Base-by-base conservation (phyloP, 345 rosid genomes). In the Melaleuca quinquenervia region DNA sequence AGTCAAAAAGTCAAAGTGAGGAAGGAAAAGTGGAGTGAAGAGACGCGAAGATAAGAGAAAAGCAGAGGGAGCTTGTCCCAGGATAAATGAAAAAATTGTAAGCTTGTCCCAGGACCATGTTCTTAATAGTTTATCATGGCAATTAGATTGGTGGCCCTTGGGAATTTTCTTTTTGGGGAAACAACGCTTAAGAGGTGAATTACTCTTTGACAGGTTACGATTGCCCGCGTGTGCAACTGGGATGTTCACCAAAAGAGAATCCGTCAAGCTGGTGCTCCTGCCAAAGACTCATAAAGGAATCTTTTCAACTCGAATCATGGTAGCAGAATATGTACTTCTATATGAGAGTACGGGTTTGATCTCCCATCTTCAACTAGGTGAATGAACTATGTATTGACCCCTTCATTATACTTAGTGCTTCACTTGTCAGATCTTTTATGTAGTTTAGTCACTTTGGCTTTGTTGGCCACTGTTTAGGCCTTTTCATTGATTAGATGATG, bases 191-290 rank as follows among this genome's bases (percentile, higher is more conserved):
- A 83, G 55, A 50, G 50, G 36, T 56, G 22, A 60, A 56, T 56
- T 56, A 54, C 44, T 83, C 4, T 54, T 85, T 83, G 58, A 44
- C 92, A 97, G 99, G 98, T 97, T 50, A 97, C 98, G 0, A 90
- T 94, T 80, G 98, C 99, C 11, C 99, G 99, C 50, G 92, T 96
- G 84, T 95, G 95, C 89, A 96, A 95, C 87, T 96, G 96, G 96
- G 99, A 96, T 87, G 98, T 95, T 88, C 99, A 94, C 87, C 99
- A 96, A 90, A 94, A 95, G 74, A 94, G 98, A 87, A 88, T 91
- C 86, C 92, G 91, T 85, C 94, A 95, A 87, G 91, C 91, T 86
- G 83, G 89, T n/a, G 88, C 89, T 58, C 85, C 91, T 89, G 86
- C 86, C 85, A 85, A 94, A 93, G 51, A 89, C 89, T 52, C 94